phyloP scores from a whole-genome alignment of 2,329 filamentous ascomycete species.

The Parastagonospora avenae region DNA sequence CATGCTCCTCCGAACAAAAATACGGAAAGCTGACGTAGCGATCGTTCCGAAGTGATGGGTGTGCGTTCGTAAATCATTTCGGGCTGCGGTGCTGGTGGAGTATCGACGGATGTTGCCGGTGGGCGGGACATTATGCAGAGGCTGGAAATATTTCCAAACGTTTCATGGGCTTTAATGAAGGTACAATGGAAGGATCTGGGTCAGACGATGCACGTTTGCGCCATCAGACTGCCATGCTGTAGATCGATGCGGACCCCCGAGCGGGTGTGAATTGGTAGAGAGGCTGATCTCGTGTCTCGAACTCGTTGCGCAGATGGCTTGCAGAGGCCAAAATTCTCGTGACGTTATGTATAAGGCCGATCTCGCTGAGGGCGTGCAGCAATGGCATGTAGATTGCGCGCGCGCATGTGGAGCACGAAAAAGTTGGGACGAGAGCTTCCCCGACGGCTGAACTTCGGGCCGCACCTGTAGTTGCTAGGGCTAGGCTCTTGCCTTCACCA shows the following conservation, averaged over 20 bases:
- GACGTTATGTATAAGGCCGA: no score
- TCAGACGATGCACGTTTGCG: slow-evolving; percentile 15
- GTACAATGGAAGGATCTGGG: slow-evolving; percentile 14
- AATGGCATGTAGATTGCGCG: slow-evolving; percentile 11
- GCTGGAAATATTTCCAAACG: slow-evolving; percentile 21
- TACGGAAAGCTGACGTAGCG: slow-evolving; percentile 67
- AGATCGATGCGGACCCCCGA: slow-evolving; percentile 23
- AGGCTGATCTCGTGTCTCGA: background rate
- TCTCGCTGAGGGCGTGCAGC: background rate
- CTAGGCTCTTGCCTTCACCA: no score
- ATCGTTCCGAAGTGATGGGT: slow-evolving; percentile 55
- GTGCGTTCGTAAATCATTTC: slow-evolving; percentile 33
- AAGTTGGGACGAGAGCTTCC: slow-evolving; percentile 17
- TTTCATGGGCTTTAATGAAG: slow-evolving; percentile 23
- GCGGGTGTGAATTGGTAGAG: background rate
- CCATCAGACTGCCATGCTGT: slow-evolving; percentile 27
- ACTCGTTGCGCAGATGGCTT: background rate
- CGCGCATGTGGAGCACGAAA: slow-evolving; percentile 12
- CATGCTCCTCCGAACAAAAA: slow-evolving; percentile 78
- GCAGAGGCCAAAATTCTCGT: background rate
- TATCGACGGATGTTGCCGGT: slow-evolving; percentile 21
- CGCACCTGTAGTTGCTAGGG: background rate
- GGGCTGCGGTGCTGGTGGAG: slow-evolving; percentile 21
- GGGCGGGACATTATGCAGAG: slow-evolving; percentile 30
- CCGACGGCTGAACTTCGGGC: slow-evolving; percentile 11